phyloP scores from a whole-genome alignment of 1,284 basidiomycete species.

The Meira miltonrushii region DNA sequence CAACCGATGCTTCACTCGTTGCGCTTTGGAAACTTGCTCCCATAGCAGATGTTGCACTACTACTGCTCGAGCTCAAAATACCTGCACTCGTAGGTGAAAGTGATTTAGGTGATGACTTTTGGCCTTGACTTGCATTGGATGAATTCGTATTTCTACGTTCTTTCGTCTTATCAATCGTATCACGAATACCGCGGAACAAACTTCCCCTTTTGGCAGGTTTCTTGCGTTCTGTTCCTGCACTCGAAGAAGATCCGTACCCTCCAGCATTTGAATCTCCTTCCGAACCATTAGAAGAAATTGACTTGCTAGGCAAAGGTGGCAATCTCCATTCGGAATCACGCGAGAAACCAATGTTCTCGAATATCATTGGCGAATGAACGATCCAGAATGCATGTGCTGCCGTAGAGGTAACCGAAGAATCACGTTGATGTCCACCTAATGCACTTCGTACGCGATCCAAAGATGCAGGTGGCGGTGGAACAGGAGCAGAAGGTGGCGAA shows the following conservation, averaged over 20 bases:
- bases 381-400: slow-evolving; percentile 33
- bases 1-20: background rate
- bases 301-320: slow-evolving; percentile 3
- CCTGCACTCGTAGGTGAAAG: background rate
- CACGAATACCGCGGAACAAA: background rate
- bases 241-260: background rate
- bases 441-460: slow-evolving; percentile 7
- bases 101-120: background rate
- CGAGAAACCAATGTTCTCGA: slow-evolving; percentile 49
- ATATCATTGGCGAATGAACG: slow-evolving; percentile 37
- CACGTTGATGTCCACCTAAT: background rate
- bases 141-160: background rate
- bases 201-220: background rate
- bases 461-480: slow-evolving; percentile 8
- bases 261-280: background rate
- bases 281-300: background rate
- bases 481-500: slow-evolving; percentile 13
- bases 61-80: background rate
- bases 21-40: background rate
- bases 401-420: background rate
- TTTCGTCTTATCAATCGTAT: background rate
- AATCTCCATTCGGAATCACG: slow-evolving; percentile 36
- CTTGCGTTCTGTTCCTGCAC: background rate
- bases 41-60: background rate
- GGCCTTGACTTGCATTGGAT: background rate